Evolutionary conservation across 2,329 filamentous ascomycete genomes (phyloP).

Genomic region (Sclerotinia minor): DNA sequence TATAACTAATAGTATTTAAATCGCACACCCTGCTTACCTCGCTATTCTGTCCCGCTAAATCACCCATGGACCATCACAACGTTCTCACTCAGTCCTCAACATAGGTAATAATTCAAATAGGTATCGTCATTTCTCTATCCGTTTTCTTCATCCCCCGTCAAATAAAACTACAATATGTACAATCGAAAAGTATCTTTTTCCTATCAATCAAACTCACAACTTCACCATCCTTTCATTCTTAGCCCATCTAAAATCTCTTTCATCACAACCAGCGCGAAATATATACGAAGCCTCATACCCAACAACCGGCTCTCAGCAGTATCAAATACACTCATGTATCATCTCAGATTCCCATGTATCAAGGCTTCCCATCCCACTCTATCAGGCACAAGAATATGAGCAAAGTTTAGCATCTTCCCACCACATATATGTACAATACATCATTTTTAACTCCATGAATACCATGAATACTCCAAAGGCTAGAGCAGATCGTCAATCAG

Average conservation of each 20-base stretch:
- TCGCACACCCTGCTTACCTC: not conserved
- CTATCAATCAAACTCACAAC: not conserved
- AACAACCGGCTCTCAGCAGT: conserved; percentile 8
- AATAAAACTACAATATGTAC: conserved; percentile 14
- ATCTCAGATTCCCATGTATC: conserved; percentile 5
- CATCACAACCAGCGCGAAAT: not conserved
- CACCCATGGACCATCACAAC: not conserved
- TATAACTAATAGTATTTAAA: not conserved
- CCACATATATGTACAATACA: conserved; percentile 20
- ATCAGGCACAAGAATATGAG: conserved; percentile 19
- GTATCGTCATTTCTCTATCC: not conserved
- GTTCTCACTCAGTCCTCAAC: not conserved
- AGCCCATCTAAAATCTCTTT: not conserved
- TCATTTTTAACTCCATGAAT: conserved; percentile 16
- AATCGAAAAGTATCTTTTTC: conserved; percentile 3
- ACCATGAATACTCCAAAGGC: conserved; percentile 10
- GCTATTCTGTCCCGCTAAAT: not conserved
- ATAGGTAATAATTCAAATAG: not conserved
- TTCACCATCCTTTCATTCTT: not conserved
- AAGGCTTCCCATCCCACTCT: not conserved
- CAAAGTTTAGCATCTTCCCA: conserved; percentile 14
- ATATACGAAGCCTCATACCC: conserved; percentile 20
- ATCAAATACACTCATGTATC: conserved; percentile 10
- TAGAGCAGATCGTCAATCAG: conserved; percentile 11
- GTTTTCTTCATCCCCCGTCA: not conserved